phyloP scores from a whole-genome alignment of 495 filamentous ascomycete species.

The Podospora anserina region DNA sequence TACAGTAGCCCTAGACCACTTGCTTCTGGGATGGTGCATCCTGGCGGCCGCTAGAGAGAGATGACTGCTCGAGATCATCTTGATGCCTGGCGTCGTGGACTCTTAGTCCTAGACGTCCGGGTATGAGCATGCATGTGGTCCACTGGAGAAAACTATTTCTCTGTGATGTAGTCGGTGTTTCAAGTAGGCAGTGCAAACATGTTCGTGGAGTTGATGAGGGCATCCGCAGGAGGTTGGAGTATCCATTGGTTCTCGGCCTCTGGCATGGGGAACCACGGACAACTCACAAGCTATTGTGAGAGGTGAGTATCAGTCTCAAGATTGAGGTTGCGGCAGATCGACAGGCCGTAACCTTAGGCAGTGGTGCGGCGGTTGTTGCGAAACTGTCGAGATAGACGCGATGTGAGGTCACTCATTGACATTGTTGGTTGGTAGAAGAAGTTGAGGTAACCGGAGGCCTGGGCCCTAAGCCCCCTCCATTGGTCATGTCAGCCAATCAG shows the following conservation, averaged over 20 bases:
- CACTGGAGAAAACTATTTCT: background rate
- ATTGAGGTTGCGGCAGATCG: constrained; percentile 4
- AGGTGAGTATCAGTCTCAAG: background rate
- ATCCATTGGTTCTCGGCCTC: background rate
- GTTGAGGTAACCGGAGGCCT: constrained; percentile 3
- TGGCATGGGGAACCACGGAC: background rate
- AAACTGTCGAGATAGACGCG: constrained; percentile 4
- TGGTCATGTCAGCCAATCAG: background rate
- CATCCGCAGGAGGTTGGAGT: background rate
- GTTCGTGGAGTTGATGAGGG: background rate
- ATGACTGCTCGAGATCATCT: background rate
- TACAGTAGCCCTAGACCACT: background rate
- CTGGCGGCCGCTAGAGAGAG: constrained; percentile 8
- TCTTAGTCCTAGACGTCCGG: background rate
- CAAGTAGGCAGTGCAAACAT: background rate
- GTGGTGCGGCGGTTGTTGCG: constrained; percentile 4
- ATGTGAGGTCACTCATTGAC: background rate
- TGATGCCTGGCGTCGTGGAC: background rate
- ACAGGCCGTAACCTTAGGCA: background rate
- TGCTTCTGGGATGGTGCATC: constrained; percentile 4
- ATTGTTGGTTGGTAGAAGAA: background rate
- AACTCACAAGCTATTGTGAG: background rate
- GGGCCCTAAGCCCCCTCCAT: background rate
- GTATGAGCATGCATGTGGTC: background rate
- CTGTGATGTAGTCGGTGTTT: background rate